Evolutionary conservation across 73 alveolate genomes (phyloP), one percentile per base, ranked within the genome.

Genomic region (Blepharisma japonicum): DNA sequence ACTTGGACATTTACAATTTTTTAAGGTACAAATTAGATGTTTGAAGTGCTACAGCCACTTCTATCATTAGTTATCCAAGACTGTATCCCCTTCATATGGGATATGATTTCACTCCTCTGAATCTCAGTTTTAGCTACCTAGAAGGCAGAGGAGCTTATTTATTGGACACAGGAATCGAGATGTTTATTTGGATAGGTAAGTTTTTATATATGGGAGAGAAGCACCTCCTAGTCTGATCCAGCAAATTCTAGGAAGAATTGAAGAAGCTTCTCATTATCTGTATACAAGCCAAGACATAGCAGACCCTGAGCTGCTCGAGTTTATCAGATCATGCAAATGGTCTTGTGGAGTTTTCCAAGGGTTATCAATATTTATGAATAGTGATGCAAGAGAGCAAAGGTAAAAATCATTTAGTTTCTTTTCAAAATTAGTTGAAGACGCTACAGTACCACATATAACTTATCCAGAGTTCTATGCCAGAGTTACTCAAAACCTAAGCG

Each of bases 101-200:
- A 14, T 61, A 18, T 61, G 42, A 32, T 32, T n/a, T 9, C 23
- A 14, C 49, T 18, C 47, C 23, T 25, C 23, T 61, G 47, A 61
- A 61, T 61, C 23, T 61, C 14, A 61, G 47, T 8, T 61, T 14
- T 25, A 61, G 11, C 18, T 20, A 11, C 2, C 5, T 61, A 5
- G 74, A 61, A 61, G 47, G 50, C 0, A 61, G 14, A 61, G 74
- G 74, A 61, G 74, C 74, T 9, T 61, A 61, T 61, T 25, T 61
- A 18, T 39, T 61, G 14, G 74, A 61, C 47, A 61, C 74, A 18
- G 74, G 74, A 61, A 61, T 61, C 5, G 74, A 61, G 46, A 61
- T 61, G 74, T 61, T 61, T 5, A 9, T 61, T 1, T 61, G 74
- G 74, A 39, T 61, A 25, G 74, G 74, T 61, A 61, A 61, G 74